Base-by-base conservation (phyloP, 257 asterid species). In the Parsonsia alboflavescens region DNA sequence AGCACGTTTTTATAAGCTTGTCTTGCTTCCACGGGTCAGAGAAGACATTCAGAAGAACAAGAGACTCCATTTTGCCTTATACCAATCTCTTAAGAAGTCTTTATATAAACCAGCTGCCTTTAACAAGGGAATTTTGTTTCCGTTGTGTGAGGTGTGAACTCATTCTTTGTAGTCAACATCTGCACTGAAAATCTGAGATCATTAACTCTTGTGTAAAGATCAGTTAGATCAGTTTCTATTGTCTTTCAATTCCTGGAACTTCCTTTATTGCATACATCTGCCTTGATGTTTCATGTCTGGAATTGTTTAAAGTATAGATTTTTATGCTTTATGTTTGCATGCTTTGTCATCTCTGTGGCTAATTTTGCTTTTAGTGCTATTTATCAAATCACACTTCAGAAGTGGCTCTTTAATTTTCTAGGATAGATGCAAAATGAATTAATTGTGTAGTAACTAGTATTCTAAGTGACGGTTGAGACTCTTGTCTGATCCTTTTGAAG, bases 71-170 rank as follows among this genome's bases (percentile, higher is more conserved):
- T 93, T 93, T 84, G 90, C 93, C 28, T 75, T 93, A 56, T 91
- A 91, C 81, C 97, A 91, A 49, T 87, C 98, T 74, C 74, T 93
- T 87, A 93, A 87, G 80, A 93, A 93, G 82, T 84, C 90, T 79
- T 81, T 91, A 48, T 93, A 87, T 71, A 93, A 93, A 77, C 98
- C 98, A 44, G 98, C 96, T 74, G 97, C 98, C 75, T 93, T 93
- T 84, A 93, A 91, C 73, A 93, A 86, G 88, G 98, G 98, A 77
- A 85, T 93, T 56, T 81, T 91, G 84, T 77, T 91, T 73, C 83
- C 98, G 22, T 83, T 93, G 70, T 93, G 98, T 48, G 96, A 93
- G 98, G 98, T 93, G 84, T 50, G 58, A 26, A 36, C 46, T 45
- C 58, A 15, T 64, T 64, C 46, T 42, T 33, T 63, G 69, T 11